A percentile compares a stretch with the other conserved stretches of the same genome.
phyloP scores from a whole-genome alignment of 2,329 filamentous ascomycete genomes.

The Monosporascus sp. region DNA sequence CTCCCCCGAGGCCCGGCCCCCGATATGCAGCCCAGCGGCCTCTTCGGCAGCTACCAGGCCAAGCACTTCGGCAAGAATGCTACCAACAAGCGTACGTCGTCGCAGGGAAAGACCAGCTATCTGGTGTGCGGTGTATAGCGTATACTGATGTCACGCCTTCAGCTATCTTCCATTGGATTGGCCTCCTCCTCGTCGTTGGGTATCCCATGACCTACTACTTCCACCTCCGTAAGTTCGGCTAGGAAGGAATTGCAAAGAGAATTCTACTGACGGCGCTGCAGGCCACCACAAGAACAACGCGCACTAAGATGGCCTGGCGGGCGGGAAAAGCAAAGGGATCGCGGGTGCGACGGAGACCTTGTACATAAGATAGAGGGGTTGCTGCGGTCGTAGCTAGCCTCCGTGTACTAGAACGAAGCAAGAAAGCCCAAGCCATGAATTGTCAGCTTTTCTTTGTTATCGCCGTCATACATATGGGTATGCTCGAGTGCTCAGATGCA shows the following conservation, averaged over 20 bases:
- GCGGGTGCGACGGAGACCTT: conserved; percentile 12
- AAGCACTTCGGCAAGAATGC: conserved; percentile 95
- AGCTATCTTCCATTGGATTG: conserved; percentile 88
- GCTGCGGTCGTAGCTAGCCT: conserved; percentile 6
- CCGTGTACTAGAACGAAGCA: conserved; percentile 24
- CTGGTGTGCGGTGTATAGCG: background rate
- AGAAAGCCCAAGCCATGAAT: conserved; percentile 4
- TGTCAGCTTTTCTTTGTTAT: background rate
- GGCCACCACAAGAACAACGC: conserved; percentile 99
- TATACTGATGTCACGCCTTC: conserved; percentile 18
- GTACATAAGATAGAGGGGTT: conserved; percentile 22
- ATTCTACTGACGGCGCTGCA: conserved; percentile 33
- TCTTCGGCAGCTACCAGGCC: conserved; percentile 83
- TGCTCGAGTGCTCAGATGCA: too few relatives aligned
- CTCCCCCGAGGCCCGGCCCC: conserved; percentile 90
- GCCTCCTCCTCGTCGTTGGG: conserved; percentile 70
- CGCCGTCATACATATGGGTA: too few relatives aligned
- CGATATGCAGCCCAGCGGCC: conserved; percentile 72
- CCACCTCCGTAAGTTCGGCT: conserved; percentile 78
- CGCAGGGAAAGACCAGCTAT: background rate
- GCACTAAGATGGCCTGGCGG: conserved; percentile 58
- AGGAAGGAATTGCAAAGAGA: background rate
- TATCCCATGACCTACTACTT: conserved; percentile 99
- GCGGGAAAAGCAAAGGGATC: background rate
- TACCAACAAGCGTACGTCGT: conserved; percentile 74